Conservation (phyloP, 129 eudicot species). For the Cynara cardunculus region DNA sequence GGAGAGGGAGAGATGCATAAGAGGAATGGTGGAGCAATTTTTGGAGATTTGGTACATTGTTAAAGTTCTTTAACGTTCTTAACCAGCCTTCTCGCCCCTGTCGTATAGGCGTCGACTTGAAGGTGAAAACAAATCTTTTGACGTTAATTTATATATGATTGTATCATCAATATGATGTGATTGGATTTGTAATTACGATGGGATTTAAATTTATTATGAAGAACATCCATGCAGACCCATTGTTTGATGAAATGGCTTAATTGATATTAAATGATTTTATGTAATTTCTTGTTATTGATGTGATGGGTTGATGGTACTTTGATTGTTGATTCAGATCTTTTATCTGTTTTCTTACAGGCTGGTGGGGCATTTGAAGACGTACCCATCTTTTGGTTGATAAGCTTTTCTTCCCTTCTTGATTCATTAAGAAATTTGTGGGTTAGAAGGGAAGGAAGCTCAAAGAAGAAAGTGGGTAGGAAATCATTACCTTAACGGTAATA, state of each 20-base stretch:
- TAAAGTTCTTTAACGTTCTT: slow-evolving; percentile 22
- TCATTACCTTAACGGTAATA: slow-evolving; percentile 14
- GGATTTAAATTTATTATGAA: not conserved
- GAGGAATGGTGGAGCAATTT: slow-evolving; percentile 30
- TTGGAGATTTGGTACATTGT: slow-evolving; percentile 29
- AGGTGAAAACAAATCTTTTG: slow-evolving; percentile 16
- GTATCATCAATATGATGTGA: not conserved
- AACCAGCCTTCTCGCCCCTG: slow-evolving; percentile 44
- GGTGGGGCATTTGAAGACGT: slow-evolving; percentile 35
- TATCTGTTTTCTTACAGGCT: slow-evolving; percentile 24
- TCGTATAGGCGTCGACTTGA: slow-evolving; percentile 31
- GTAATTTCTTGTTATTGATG: not conserved
- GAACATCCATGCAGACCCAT: not conserved
- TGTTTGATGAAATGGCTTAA: slow-evolving; percentile 17
- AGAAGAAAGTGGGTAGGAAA: slow-evolving; percentile 11
- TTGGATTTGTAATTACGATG: not conserved
- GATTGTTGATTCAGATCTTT: slow-evolving; percentile 18
- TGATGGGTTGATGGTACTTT: not conserved
- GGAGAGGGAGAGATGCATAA: slow-evolving; percentile 25
- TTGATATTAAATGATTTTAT: not conserved
- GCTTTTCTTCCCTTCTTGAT: slow-evolving; percentile 41
- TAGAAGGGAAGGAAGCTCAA: slow-evolving; percentile 43
- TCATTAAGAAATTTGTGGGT: slow-evolving; percentile 31
- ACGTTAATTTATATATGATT: not conserved
- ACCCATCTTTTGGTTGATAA: slow-evolving; percentile 22